A percentile compares a stretch with the other conserved stretches of the same genome.
Conservation (phyloP, 768 basidiomycete genomes). For the Tylopilus vinaceipallidus region DNA sequence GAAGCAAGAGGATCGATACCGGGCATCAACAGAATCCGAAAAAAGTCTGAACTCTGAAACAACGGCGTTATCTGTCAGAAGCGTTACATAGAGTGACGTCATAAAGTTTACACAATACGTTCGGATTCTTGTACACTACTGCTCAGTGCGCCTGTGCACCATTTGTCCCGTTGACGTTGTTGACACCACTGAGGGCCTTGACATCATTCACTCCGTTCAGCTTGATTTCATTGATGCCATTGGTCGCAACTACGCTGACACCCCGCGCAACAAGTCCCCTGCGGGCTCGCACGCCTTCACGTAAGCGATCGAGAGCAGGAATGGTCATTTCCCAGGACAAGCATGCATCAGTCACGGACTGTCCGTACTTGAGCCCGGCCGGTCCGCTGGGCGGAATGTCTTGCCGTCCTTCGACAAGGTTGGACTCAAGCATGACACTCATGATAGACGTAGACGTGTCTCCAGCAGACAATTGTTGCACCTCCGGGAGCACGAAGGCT, state of each 20-base stretch:
- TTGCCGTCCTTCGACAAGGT: slow-evolving; percentile 84
- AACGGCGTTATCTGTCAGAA: no score
- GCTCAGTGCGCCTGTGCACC: slow-evolving; percentile 9
- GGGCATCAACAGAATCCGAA: slow-evolving; percentile 4
- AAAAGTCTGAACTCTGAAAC: neutral
- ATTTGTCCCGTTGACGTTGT: slow-evolving; percentile 19
- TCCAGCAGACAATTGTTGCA: slow-evolving; percentile 64
- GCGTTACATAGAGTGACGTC: slow-evolving; percentile 6
- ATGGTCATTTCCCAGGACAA: slow-evolving; percentile 89
- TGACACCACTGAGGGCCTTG: slow-evolving; percentile 17
- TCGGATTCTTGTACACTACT: neutral
- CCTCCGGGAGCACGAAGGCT: slow-evolving; percentile 40
- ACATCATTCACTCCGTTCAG: slow-evolving; percentile 8
- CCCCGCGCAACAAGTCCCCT: slow-evolving; percentile 45
- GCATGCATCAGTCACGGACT: slow-evolving; percentile 87
- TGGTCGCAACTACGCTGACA: slow-evolving; percentile 12
- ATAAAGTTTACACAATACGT: neutral
- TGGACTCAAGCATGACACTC: slow-evolving; percentile 96
- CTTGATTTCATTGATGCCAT: slow-evolving; percentile 13
- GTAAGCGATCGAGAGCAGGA: slow-evolving; percentile 74
- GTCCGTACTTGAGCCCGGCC: slow-evolving; percentile 73
- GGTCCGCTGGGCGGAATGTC: slow-evolving; percentile 76
- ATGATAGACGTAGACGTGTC: slow-evolving; percentile 75
- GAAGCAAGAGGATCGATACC: neutral
- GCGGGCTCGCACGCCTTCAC: slow-evolving; percentile 84